A percentile compares a stretch with the other conserved stretches of the same genome.
Conservation (phyloP, 2,329 filamentous ascomycete species). For the Exophiala phaeomuriformis region DNA sequence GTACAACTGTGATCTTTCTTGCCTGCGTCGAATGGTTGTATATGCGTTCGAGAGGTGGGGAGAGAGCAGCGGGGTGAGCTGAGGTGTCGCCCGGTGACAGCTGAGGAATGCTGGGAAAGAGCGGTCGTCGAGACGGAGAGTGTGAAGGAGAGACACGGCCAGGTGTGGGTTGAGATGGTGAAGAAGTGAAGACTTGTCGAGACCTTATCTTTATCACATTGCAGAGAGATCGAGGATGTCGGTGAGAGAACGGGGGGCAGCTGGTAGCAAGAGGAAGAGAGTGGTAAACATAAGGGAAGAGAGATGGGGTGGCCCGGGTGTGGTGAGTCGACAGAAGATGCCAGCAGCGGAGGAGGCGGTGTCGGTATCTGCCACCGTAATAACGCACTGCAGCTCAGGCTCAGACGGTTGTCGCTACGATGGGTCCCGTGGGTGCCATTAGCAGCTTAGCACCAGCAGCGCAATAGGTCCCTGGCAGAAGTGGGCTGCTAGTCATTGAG, state of each 20-base stretch:
- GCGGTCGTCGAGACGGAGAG: constrained; percentile 20
- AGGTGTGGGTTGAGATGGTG: constrained; percentile 15
- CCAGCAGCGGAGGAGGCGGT: constrained; percentile 13
- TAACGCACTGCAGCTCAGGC: background rate
- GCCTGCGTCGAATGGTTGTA: constrained; percentile 8
- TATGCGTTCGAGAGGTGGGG: constrained; percentile 3
- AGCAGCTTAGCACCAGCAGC: background rate
- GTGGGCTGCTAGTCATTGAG: background rate
- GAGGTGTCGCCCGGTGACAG: constrained; percentile 16
- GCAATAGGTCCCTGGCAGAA: background rate
- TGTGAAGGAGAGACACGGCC: constrained; percentile 22
- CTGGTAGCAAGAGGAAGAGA: background rate
- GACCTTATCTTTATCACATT: constrained; percentile 20
- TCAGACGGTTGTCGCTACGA: background rate
- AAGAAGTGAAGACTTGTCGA: constrained; percentile 14
- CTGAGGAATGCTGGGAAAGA: constrained; percentile 20
- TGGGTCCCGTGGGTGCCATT: background rate
- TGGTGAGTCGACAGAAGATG: background rate
- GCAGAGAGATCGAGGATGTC: constrained; percentile 14
- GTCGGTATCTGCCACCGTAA: constrained; percentile 3
- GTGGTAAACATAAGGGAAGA: constrained; percentile 15
- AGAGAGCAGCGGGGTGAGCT: constrained; percentile 13
- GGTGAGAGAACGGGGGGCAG: constrained; percentile 7
- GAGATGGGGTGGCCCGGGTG: constrained; percentile 10
- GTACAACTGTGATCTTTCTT: constrained; percentile 8